Evolutionary conservation across 352 stramenopile genomes (phyloP).

Genomic region (Pythium guiyangense): DNA sequence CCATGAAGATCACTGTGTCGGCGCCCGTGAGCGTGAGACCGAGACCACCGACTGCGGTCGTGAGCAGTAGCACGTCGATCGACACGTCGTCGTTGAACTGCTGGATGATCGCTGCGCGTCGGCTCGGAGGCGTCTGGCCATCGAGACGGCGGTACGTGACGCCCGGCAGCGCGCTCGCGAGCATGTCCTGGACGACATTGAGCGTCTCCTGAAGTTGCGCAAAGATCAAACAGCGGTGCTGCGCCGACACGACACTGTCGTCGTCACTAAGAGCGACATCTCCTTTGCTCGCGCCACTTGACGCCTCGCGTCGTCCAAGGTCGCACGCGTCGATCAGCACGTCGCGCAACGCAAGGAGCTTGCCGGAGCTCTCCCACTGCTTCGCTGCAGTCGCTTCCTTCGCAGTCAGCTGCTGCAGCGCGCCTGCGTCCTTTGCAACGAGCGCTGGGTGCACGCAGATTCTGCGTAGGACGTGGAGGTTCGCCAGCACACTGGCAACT

Average conservation of each 20-base stretch:
- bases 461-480: conserved; percentile 83
- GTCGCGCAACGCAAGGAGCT: conserved; percentile 83
- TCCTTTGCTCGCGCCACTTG: conserved; percentile 5
- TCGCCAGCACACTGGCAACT: conserved; percentile 38
- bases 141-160: conserved; percentile 90
- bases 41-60: conserved; percentile 92
- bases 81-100: conserved; percentile 91
- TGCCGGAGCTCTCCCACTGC: conserved; percentile 87
- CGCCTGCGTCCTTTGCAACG: conserved; percentile 35
- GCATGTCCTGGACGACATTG: conserved; percentile 89
- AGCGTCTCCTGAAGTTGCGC: conserved; percentile 92
- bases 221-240: conserved; percentile 95
- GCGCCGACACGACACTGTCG: conserved; percentile 16
- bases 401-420: conserved; percentile 11
- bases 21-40: conserved; percentile 96
- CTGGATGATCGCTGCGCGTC: conserved; percentile 82
- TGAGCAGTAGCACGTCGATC: conserved; percentile 95
- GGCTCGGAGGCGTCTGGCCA: conserved; percentile 70
- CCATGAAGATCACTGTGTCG: conserved; percentile 97
- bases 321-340: conserved; percentile 71
- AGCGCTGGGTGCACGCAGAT: conserved; percentile 95
- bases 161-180: conserved; percentile 63
- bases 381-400: conserved; percentile 24
- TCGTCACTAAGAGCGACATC: conserved; percentile 4
- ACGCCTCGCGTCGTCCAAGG: conserved; percentile 8